A percentile compares a stretch with the other conserved stretches of the same genome.
Evolutionary conservation across 2,329 filamentous ascomycete species (phyloP).

Genomic region (Phyllosticta citribraziliensis): DNA sequence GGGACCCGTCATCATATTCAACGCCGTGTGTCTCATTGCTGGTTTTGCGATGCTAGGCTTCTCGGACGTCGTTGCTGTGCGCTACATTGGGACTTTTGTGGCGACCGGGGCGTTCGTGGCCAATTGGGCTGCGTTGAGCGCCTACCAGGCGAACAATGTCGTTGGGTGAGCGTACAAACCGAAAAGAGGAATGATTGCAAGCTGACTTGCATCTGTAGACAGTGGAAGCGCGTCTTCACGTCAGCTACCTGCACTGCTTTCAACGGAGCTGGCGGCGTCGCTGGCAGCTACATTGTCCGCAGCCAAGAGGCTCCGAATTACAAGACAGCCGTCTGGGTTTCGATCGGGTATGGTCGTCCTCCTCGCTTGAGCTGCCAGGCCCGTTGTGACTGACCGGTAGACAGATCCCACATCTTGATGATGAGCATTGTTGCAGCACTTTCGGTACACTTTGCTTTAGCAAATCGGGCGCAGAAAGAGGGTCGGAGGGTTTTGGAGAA

Average conservation of each 20-base stretch:
- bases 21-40: conserved; percentile 49
- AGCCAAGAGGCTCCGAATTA: conserved; percentile 53
- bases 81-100: conserved; percentile 56
- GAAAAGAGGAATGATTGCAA: conserved; percentile 15
- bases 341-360: conserved; percentile 40
- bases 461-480: conserved; percentile 40
- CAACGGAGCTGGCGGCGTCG: conserved; percentile 55
- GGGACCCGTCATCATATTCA: conserved; percentile 56
- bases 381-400: not conserved
- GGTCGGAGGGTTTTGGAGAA: conserved; percentile 44
- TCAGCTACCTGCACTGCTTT: conserved; percentile 50
- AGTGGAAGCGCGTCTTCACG: conserved; percentile 56
- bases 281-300: conserved; percentile 56
- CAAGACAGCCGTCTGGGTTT: conserved; percentile 57
- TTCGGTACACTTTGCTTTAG: conserved; percentile 42
- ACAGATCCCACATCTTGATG: conserved; percentile 48
- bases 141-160: conserved; percentile 53
- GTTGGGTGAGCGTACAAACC: conserved; percentile 24
- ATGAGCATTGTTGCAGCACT: conserved; percentile 44
- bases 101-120: conserved; percentile 59
- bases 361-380: not conserved
- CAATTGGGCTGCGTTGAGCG: conserved; percentile 59
- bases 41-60: conserved; percentile 60
- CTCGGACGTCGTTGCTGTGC: conserved; percentile 46
- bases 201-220: conserved; percentile 25